Evolutionary conservation across 2,329 filamentous ascomycete species (phyloP).

Genomic region (Cladosporium sp.): DNA sequence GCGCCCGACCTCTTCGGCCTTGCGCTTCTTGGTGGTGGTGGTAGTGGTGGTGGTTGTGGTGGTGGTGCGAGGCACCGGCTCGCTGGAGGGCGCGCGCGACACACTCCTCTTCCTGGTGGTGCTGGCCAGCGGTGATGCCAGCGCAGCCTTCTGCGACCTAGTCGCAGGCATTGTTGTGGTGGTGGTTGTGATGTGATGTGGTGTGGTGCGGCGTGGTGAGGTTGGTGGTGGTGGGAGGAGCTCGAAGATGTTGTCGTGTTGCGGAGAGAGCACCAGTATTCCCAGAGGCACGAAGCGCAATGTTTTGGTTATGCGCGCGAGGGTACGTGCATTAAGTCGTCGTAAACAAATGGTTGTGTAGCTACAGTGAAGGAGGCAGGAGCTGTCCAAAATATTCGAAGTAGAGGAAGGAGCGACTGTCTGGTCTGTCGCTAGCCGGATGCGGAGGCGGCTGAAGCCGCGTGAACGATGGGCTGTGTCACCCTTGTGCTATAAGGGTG

Average conservation of each 20-base stretch:
- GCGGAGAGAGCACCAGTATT: background rate
- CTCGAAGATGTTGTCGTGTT: background rate
- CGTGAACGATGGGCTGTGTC: too few species aligned
- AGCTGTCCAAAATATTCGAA: background rate
- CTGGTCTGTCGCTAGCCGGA: background rate
- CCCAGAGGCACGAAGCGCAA: background rate
- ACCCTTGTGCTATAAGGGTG: too few species aligned
- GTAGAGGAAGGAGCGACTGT: constrained; percentile 3
- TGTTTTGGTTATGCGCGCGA: background rate
- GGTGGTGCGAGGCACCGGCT: background rate
- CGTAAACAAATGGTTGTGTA: background rate
- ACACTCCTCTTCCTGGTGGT: constrained; percentile 1
- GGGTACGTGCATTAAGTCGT: background rate
- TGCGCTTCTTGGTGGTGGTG: background rate
- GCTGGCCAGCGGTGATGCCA: background rate
- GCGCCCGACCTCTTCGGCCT: background rate
- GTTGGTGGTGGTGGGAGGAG: background rate
- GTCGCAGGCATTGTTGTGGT: constrained; percentile 7
- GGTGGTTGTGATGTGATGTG: constrained; percentile 1
- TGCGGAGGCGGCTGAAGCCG: too few species aligned
- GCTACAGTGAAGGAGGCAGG: background rate
- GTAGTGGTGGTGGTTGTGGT: background rate
- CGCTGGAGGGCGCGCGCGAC: constrained; percentile 5
- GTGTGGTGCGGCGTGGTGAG: background rate
- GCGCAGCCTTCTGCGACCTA: constrained; percentile 6